These are phyloP conservation scores for Aspergillus cavernicola DNA, from an alignment of 495 filamentous ascomycete genomes.

Conservation along the genomic window DNA sequence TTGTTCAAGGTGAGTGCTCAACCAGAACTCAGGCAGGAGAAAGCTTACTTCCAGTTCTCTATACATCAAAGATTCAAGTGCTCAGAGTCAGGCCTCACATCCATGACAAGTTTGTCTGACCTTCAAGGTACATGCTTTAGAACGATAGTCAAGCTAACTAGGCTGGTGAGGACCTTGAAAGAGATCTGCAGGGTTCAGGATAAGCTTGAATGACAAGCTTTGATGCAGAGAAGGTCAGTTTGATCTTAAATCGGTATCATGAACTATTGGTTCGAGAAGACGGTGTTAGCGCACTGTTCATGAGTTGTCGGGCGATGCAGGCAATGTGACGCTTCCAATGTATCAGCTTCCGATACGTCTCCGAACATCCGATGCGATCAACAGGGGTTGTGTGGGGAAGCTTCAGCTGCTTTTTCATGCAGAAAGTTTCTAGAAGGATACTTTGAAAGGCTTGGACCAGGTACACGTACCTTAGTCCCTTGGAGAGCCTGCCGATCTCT, in stretches of 20 bases:
- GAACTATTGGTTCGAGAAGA: background rate
- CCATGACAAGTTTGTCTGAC: background rate
- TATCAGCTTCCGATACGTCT: background rate
- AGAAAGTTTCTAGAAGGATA: background rate
- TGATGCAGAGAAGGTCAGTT: background rate
- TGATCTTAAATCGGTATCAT: background rate
- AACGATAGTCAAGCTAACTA: background rate
- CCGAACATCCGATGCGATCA: background rate
- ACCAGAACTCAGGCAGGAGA: too few relatives aligned
- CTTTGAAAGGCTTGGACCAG: background rate
- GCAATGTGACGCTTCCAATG: background rate
- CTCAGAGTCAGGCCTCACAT: background rate
- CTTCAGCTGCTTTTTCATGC: conserved; percentile 3
- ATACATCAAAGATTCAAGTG: too few relatives aligned
- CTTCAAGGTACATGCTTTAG: conserved; percentile 1
- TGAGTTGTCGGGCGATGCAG: background rate
- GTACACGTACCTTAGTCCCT: background rate
- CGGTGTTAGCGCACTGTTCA: background rate
- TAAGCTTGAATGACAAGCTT: conserved; percentile 10
- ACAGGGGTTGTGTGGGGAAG: background rate
- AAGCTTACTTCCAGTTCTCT: too few relatives aligned
- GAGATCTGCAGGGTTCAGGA: conserved; percentile 3
- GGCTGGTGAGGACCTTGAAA: conserved; percentile 4
- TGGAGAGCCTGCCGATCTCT: background rate
- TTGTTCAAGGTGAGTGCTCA: too few relatives aligned